Percentiles rank a stretch among this genome's conserved stretches.
Evolutionary conservation across 768 basidiomycete species (phyloP).

Genomic region (Tulasnella sp.): DNA sequence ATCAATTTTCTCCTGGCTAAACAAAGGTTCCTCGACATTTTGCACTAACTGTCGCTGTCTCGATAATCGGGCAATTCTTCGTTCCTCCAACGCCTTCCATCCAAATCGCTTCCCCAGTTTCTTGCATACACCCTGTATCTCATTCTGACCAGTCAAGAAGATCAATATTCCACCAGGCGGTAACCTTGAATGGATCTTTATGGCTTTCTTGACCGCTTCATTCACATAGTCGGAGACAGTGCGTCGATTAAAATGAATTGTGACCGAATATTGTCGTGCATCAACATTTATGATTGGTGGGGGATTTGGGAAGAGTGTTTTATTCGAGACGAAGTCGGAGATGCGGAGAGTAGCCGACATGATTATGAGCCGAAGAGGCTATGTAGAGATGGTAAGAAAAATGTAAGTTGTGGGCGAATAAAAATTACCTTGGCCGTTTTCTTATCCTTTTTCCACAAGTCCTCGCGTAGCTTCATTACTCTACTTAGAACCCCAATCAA

Average conservation of each 20-base stretch:
- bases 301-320: constrained; percentile 57
- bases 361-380: constrained; percentile 87
- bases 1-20: background rate
- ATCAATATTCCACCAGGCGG: constrained; percentile 89
- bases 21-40: background rate
- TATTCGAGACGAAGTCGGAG: constrained; percentile 82
- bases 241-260: constrained; percentile 79
- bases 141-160: constrained; percentile 92
- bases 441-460: constrained; percentile 71
- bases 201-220: constrained; percentile 80
- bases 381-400: constrained; percentile 1
- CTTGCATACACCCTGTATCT: constrained; percentile 75
- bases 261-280: constrained; percentile 90
- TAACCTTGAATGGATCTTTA: constrained; percentile 82
- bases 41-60: background rate
- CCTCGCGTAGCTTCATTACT: constrained; percentile 77
- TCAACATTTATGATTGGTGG: constrained; percentile 88
- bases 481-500: constrained; percentile 93
- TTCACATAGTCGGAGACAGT: constrained; percentile 79
- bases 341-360: constrained; percentile 98
- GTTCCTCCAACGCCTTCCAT: constrained; percentile 43
- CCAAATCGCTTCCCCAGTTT: constrained; percentile 71
- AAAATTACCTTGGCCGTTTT: constrained; percentile 49
- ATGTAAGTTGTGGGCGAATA: background rate
- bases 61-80: constrained; percentile 23